A percentile compares a stretch with the other conserved stretches of the same genome.
Evolutionary conservation across 2,329 filamentous ascomycete species (phyloP).

Genomic region (Pseudonectria buxi): DNA sequence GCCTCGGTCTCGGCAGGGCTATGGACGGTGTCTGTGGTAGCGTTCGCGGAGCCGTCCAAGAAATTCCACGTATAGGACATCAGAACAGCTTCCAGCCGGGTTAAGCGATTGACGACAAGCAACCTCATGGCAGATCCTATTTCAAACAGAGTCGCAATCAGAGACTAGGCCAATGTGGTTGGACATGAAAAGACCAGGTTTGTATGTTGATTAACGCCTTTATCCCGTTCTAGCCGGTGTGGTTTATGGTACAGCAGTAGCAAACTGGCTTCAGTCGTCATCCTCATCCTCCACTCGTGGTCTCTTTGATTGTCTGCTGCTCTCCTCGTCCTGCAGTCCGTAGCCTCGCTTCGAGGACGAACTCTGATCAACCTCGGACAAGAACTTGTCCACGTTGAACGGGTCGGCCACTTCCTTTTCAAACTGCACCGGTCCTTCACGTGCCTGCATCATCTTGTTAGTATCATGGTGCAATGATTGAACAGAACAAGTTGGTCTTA

Average conservation of each 20-base stretch:
- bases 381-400: slow-evolving; percentile 91
- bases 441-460: slow-evolving; percentile 44
- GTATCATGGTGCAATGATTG: slow-evolving; percentile 7
- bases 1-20: no score
- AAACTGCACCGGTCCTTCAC: slow-evolving; percentile 92
- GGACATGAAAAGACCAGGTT: not conserved
- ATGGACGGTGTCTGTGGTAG: not conserved
- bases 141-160: no score
- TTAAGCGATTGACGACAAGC: no score
- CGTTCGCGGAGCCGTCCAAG: slow-evolving; percentile 7
- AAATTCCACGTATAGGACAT: slow-evolving; percentile 17
- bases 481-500: slow-evolving; percentile 31
- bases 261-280: slow-evolving; percentile 29
- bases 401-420: slow-evolving; percentile 82
- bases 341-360: slow-evolving; percentile 65
- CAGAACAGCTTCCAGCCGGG: no score
- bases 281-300: slow-evolving; percentile 71
- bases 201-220: slow-evolving; percentile 14
- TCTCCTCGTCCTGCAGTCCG: slow-evolving; percentile 63
- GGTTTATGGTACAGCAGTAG: slow-evolving; percentile 13
- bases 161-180: no score
- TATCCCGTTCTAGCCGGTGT: slow-evolving; percentile 1
- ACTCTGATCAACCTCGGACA: slow-evolving; percentile 67
- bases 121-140: no score
- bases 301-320: slow-evolving; percentile 57